Conservation (phyloP, 2,329 filamentous ascomycete genomes). For the Colletotrichum cereale region DNA sequence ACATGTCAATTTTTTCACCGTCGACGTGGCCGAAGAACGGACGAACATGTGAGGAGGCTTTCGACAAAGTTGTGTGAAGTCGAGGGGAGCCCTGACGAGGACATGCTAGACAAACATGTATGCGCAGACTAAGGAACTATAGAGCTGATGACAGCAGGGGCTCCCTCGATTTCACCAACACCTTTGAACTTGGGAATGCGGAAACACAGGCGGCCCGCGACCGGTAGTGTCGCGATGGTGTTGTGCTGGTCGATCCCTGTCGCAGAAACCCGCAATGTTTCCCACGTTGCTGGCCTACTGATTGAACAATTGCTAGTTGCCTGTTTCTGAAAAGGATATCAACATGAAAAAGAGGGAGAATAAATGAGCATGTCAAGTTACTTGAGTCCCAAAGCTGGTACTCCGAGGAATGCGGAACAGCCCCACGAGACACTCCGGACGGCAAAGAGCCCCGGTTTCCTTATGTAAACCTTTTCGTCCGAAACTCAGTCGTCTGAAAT, state of each 20-base stretch:
- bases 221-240: background rate
- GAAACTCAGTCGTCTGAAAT: conserved; percentile 10
- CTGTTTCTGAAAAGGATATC: background rate
- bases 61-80: background rate
- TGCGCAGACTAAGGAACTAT: no score
- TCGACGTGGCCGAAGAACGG: background rate
- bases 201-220: background rate
- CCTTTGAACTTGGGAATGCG: background rate
- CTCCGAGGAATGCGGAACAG: background rate
- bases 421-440: background rate
- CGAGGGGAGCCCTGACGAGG: background rate
- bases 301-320: no score
- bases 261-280: background rate
- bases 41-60: conserved; percentile 23
- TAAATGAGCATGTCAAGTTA: background rate
- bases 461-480: background rate
- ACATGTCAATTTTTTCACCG: conserved; percentile 15
- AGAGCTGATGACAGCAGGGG: background rate
- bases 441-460: no score
- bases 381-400: background rate
- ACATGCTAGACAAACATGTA: no score
- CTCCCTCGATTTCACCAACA: background rate
- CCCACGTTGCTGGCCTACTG: background rate
- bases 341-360: no score
- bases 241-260: background rate